Conservation (phyloP, 2,329 filamentous ascomycete species). For the Colletotrichum plurivorum region DNA sequence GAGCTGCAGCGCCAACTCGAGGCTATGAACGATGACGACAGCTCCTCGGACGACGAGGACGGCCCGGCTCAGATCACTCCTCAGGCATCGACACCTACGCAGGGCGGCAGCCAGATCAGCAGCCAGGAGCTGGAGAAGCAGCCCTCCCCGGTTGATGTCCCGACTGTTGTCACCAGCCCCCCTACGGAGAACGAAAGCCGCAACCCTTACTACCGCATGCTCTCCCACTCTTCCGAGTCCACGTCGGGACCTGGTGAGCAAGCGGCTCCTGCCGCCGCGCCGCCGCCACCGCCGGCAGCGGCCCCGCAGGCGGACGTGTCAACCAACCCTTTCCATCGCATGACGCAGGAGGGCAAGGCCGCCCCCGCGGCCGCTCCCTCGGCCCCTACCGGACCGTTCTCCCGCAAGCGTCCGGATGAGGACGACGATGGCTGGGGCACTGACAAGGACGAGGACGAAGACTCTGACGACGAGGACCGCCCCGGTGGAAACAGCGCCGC, state of each 20-base stretch:
- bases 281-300: constrained; percentile 52
- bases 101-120: constrained; percentile 64
- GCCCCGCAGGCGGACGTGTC: constrained; percentile 68
- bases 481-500: constrained; percentile 88
- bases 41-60: constrained; percentile 85
- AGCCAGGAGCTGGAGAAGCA: constrained; percentile 69
- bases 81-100: constrained; percentile 71
- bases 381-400: constrained; percentile 64
- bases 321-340: constrained; percentile 97
- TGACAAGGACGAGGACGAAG: constrained; percentile 71
- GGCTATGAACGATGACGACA: constrained; percentile 79
- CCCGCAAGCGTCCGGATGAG: constrained; percentile 71
- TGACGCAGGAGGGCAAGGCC: constrained; percentile 75
- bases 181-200: constrained; percentile 82
- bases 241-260: constrained; percentile 60
- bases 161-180: constrained; percentile 66
- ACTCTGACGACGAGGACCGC: constrained; percentile 82
- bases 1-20: constrained; percentile 92
- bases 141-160: constrained; percentile 63
- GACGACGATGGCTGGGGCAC: constrained; percentile 88
- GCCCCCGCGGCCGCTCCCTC: constrained; percentile 49
- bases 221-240: constrained; percentile 77
- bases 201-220: constrained; percentile 95
- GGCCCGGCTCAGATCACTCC: constrained; percentile 79
- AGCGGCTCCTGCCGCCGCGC: constrained; percentile 59